Conservation (phyloP, 2,329 filamentous ascomycete species). For the Aspergillus sp. region DNA sequence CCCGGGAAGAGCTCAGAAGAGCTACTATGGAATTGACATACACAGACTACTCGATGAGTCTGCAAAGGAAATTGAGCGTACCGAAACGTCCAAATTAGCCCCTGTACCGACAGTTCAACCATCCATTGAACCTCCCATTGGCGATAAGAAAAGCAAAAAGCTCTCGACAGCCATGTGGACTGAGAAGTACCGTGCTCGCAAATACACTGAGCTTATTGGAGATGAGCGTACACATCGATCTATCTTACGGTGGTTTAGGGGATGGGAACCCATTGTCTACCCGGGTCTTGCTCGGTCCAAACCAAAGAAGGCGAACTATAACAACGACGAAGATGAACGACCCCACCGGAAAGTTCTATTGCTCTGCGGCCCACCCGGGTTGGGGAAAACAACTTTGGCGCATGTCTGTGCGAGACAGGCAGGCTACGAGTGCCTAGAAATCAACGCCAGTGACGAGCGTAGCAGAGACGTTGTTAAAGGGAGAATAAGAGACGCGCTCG, state of each 20-base stretch:
- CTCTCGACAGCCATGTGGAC: constrained; percentile 70
- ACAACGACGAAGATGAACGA: constrained; percentile 63
- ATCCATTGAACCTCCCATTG: constrained; percentile 32
- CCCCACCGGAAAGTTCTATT: constrained; percentile 84
- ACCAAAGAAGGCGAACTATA: constrained; percentile 44
- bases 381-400: constrained; percentile 94
- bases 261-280: constrained; percentile 91
- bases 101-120: constrained; percentile 24
- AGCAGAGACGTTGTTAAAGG: constrained; percentile 87
- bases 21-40: constrained; percentile 92
- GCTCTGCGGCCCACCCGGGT: constrained; percentile 84
- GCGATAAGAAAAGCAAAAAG: constrained; percentile 29
- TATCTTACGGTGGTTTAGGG: constrained; percentile 90
- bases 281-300: constrained; percentile 69
- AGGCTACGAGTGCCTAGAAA: constrained; percentile 93
- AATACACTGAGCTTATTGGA: constrained; percentile 89
- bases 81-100: constrained; percentile 22
- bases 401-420: constrained; percentile 95
- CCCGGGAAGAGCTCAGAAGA: constrained; percentile 56
- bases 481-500: constrained; percentile 85
- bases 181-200: constrained; percentile 91
- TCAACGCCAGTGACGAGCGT: constrained; percentile 96
- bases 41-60: constrained; percentile 76
- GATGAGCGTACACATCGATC: constrained; percentile 91
- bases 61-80: constrained; percentile 55